Percentiles rank a stretch among this genome's conserved stretches.
Conservation (phyloP, 2,329 filamentous ascomycete species). For the Ophiostoma angusticollis region DNA sequence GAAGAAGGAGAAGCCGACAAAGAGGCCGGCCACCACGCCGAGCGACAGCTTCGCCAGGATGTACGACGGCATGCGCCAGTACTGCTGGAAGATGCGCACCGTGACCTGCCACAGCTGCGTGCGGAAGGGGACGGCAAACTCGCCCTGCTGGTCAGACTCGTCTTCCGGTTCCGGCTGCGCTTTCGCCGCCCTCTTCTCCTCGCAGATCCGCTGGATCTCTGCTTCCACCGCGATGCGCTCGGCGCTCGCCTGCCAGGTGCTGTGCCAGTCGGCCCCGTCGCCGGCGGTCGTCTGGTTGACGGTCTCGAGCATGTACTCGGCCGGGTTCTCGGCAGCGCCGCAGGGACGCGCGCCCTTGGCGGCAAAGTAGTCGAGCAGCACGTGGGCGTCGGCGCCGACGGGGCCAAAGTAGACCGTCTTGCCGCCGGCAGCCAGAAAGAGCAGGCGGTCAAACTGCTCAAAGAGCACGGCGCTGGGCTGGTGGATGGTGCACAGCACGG, state of each 20-base stretch:
- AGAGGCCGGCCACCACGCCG: slow-evolving; percentile 51
- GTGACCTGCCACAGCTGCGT: slow-evolving; percentile 48
- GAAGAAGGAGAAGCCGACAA: slow-evolving; percentile 75
- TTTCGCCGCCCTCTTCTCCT: too few species aligned
- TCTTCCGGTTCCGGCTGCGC: too few species aligned
- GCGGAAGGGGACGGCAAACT: slow-evolving; percentile 54
- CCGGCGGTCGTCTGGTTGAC: slow-evolving; percentile 53
- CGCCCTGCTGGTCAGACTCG: not conserved
- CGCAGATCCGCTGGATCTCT: slow-evolving; percentile 34
- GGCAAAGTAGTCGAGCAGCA: slow-evolving; percentile 61
- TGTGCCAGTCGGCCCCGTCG: slow-evolving; percentile 45
- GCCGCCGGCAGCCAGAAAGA: slow-evolving; percentile 10
- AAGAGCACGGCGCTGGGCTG: slow-evolving; percentile 13
- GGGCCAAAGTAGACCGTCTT: slow-evolving; percentile 13
- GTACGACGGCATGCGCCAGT: slow-evolving; percentile 82
- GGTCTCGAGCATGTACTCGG: slow-evolving; percentile 63
- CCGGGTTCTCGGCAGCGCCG: slow-evolving; percentile 69
- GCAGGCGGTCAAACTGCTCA: slow-evolving; percentile 13
- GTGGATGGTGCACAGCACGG: slow-evolving; percentile 20
- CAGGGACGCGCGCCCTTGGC: slow-evolving; percentile 45
- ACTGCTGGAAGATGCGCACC: slow-evolving; percentile 59
- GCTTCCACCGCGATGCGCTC: slow-evolving; percentile 58
- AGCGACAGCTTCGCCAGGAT: slow-evolving; percentile 72
- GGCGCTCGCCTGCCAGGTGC: slow-evolving; percentile 26
- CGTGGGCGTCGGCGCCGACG: slow-evolving; percentile 55